Evolutionary conservation across 495 filamentous ascomycete species (phyloP).

Genomic region (Penicillium samsonianum): DNA sequence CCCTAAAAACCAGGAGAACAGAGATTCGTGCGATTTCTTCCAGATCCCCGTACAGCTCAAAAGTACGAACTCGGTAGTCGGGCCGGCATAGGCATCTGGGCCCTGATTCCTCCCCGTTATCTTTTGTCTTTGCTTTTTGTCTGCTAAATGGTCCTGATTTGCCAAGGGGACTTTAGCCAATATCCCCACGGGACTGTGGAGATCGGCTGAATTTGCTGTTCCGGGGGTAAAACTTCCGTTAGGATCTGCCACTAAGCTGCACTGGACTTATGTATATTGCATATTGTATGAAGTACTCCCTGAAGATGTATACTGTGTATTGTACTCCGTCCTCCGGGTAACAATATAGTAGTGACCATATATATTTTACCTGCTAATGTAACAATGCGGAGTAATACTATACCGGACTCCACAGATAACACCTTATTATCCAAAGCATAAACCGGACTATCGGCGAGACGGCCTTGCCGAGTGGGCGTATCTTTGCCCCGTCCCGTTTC

Average conservation of each 20-base stretch:
- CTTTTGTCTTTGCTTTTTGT: not conserved
- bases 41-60: not conserved
- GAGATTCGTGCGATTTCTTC: constrained; percentile 7
- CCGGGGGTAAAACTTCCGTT: constrained; percentile 11
- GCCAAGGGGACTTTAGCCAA: not conserved
- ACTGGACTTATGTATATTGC: not conserved
- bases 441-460: constrained; percentile 2
- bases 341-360: not conserved
- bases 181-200: constrained; percentile 1
- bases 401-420: constrained; percentile 1
- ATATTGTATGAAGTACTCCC: not conserved
- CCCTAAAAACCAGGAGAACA: not conserved
- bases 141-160: not conserved
- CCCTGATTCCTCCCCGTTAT: not conserved
- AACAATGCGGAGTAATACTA: not conserved
- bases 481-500: constrained; percentile 34
- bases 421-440: constrained; percentile 21
- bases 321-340: too few relatives aligned
- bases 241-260: constrained; percentile 30
- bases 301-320: not conserved
- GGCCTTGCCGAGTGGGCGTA: constrained; percentile 27
- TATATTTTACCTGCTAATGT: not conserved
- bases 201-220: constrained; percentile 12
- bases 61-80: constrained; percentile 7
- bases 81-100: constrained; percentile 1